Percentiles rank a stretch among this genome's conserved stretches.
These are phyloP conservation scores for Seiridium unicorne DNA, from an alignment of 2,329 filamentous ascomycete species.

Conservation along the genomic window DNA sequence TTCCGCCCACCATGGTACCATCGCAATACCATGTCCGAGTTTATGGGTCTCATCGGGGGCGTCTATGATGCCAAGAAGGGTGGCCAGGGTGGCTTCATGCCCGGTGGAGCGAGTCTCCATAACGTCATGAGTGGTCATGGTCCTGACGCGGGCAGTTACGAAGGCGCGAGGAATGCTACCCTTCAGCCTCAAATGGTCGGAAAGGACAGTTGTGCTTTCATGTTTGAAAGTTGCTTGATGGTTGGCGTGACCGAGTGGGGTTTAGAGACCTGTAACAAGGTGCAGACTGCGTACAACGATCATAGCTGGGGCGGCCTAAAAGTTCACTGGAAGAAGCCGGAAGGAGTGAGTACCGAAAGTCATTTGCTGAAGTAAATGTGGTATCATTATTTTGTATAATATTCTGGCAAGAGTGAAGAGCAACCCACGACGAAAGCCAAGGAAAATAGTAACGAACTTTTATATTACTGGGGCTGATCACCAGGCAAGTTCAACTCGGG, in stretches of 20 bases:
- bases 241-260: slow-evolving; percentile 73
- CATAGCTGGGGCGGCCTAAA: slow-evolving; percentile 76
- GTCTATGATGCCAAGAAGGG: slow-evolving; percentile 53
- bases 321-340: slow-evolving; percentile 56
- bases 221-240: slow-evolving; percentile 70
- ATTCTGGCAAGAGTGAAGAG: not conserved
- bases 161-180: slow-evolving; percentile 62
- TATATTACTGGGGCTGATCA: not conserved
- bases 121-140: slow-evolving; percentile 62
- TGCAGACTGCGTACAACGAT: slow-evolving; percentile 68
- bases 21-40: slow-evolving; percentile 54
- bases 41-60: slow-evolving; percentile 48
- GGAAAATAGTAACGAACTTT: not conserved
- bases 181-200: slow-evolving; percentile 58
- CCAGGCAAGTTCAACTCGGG: slow-evolving; percentile 19
- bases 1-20: slow-evolving; percentile 65
- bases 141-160: slow-evolving; percentile 48
- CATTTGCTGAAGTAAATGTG: slow-evolving; percentile 27
- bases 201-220: slow-evolving; percentile 62
- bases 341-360: slow-evolving; percentile 22
- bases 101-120: slow-evolving; percentile 49
- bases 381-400: not conserved
- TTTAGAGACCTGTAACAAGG: slow-evolving; percentile 54
- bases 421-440: not conserved
- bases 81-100: slow-evolving; percentile 41